Conservation (phyloP, 441 rosid genomes). For the Adansonia gregorii region DNA sequence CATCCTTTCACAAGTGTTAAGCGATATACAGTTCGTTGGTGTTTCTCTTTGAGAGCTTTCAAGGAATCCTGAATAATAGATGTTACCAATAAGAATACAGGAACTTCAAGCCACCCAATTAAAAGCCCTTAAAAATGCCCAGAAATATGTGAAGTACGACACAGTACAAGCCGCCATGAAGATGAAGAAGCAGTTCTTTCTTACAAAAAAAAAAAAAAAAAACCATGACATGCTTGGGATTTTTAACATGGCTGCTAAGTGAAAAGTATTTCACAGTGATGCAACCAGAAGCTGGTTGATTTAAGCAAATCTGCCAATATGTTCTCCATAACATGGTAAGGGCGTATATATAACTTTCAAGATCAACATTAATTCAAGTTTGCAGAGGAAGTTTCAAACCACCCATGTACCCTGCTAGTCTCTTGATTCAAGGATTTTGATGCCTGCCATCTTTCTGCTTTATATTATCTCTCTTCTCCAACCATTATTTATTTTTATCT, state of each 20-base stretch:
- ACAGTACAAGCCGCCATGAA: background rate
- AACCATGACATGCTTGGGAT: background rate
- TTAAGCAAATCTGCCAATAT: background rate
- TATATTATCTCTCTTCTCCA: background rate
- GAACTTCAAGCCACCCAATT: background rate
- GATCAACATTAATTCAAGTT: background rate
- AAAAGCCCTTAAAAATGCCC: background rate
- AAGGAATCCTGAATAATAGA: conserved; percentile 68
- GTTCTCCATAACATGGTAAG: background rate
- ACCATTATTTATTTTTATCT: background rate
- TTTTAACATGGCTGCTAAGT: background rate
- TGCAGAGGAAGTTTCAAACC: background rate
- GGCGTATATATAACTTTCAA: conserved; percentile 1
- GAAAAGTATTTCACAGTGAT: background rate
- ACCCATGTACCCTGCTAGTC: background rate
- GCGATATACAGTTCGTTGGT: conserved; percentile 88
- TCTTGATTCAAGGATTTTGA: background rate
- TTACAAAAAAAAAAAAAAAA: background rate
- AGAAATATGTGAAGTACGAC: background rate
- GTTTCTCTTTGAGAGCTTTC: conserved; percentile 74
- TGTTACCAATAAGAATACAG: background rate
- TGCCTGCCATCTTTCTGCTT: background rate
- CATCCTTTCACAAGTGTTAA: conserved; percentile 95
- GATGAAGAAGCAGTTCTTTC: background rate
- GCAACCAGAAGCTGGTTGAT: background rate